Conservation (phyloP, 148 eudicot genomes). For the Rhododendron ferrugineum region DNA sequence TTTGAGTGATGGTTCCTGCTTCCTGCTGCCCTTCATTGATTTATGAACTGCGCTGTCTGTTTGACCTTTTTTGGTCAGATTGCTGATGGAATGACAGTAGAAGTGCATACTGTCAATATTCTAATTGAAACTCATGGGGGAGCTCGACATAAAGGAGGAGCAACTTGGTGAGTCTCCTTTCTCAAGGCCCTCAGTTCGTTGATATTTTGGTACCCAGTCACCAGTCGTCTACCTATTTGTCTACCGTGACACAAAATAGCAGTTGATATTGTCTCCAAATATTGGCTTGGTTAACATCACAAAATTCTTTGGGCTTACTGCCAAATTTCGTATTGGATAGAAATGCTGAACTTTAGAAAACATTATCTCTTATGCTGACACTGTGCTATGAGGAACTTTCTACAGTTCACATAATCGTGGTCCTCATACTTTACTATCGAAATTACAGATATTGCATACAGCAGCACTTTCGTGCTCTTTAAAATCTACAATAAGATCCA, state of each 20-base stretch:
- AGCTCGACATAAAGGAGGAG: constrained; percentile 60
- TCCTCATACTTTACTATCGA: background rate
- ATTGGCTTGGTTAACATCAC: background rate
- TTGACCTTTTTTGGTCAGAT: constrained; percentile 57
- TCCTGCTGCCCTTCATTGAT: background rate
- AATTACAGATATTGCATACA: background rate
- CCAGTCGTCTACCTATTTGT: background rate
- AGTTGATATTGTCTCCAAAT: background rate
- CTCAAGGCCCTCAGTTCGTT: background rate
- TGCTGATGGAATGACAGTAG: constrained; percentile 96
- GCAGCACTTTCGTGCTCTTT: background rate
- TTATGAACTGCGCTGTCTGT: background rate
- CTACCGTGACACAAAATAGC: background rate
- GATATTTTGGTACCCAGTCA: background rate
- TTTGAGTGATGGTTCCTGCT: background rate
- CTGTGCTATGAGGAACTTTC: background rate
- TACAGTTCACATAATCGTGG: background rate
- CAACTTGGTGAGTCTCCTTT: constrained; percentile 58
- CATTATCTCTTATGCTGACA: background rate
- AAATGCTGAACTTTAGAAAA: background rate
- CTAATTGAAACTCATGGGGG: constrained; percentile 94
- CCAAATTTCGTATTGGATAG: background rate
- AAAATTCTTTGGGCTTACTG: background rate
- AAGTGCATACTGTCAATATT: constrained; percentile 83
- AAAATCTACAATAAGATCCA: background rate